Evolutionary conservation across 1,139 yeast genomes (phyloP), one percentile per base, ranked within the genome.

Genomic region (Groenewaldozyma sp.): DNA sequence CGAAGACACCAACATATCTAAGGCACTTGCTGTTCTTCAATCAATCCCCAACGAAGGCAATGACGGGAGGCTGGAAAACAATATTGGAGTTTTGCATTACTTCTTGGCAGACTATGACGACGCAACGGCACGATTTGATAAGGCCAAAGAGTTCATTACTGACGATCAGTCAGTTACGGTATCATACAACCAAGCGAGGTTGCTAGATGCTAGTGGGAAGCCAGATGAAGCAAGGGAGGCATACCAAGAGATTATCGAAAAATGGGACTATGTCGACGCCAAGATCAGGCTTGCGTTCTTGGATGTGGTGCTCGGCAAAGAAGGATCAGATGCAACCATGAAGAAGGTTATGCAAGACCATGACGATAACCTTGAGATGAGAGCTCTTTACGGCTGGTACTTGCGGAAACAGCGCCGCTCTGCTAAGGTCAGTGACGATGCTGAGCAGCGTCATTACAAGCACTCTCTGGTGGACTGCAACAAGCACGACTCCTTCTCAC

Each of bases 301-400:
- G 47, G 71, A 64, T 34, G 56, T 67, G 17, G 51, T 60, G 14
- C 52, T 58, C 32, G 55, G 65, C 26, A 63, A 59, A 22, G 57
- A 59, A 17, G 55, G 58, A 31, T 62, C 76, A 13, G 70, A 69
- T 31, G 52, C 63, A 3, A 80, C 78, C 43, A 67, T 84, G 43
- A 71, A 73, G 38, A 56, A 64, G 3, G 61, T 91, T 6, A 61
- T 87, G 41, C 61, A 64, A 2, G 60, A 69, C 27, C 71, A 76
- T 49, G 71, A 76, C 1, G 73, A 77, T 14, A 75, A 86, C 54
- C 64, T 86, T 46, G 95, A 88, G 57, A 77, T 84, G 2, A 76
- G 99, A 46, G 83, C 98, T 0, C 80, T 91, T 50, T 84, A 82
- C 59, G 94, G 95, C 27, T 93, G 97, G 96, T 84, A 77, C 56